Base-by-base conservation (phyloP, 495 filamentous ascomycete species). In the Letharia columbiana region DNA sequence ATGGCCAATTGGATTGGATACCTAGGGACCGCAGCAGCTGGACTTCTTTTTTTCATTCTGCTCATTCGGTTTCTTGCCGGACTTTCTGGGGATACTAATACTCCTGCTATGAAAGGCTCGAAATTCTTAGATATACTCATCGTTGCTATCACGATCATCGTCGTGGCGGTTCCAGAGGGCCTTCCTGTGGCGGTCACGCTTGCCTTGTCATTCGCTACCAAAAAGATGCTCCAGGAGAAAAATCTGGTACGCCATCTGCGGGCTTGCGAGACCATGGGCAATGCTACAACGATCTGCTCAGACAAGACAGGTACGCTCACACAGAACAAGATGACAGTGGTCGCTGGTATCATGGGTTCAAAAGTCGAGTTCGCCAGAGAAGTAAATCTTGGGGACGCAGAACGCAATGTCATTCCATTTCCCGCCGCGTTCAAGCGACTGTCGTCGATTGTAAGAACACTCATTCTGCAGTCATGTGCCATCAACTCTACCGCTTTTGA, bases 251-350 rank as follows among this genome's bases (percentile, higher is more conserved):
- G 86, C 37, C 75, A 87, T 39, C 78, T 89, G 28, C 79, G 83
- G 23, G 85, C 86, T 35, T 89, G 86, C 72, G 86, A 89, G 67
- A 88, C 86, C 35, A 89, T 89, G 86, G 86, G 86, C 40, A 88
- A 88, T 69, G 86, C 86, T 5, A 89, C 86, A 0, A 84, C 85
- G 0, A 81, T 89, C 37, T 89, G 86, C 71, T 87, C 86, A 0
- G 86, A 89, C 71, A 89, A 89, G 69, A 89, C 86, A 12, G 86
- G 86, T 37, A 89, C 86, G 28, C 70, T 89, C n/a, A 89, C 86
- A 5, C 83, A 87, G 71, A 89, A 89, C 70, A 85, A 83, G 69
- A 89, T 89, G 86, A 87, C 84, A 4, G 85, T 89, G 28, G 85
- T 88, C 33, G 80, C 86, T 37, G 86, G 86, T 28, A 81, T 83